Evolutionary conservation across 306 rosid genomes (phyloP), one percentile per base, ranked within the genome.

Genomic region (Cicer arietinum): DNA sequence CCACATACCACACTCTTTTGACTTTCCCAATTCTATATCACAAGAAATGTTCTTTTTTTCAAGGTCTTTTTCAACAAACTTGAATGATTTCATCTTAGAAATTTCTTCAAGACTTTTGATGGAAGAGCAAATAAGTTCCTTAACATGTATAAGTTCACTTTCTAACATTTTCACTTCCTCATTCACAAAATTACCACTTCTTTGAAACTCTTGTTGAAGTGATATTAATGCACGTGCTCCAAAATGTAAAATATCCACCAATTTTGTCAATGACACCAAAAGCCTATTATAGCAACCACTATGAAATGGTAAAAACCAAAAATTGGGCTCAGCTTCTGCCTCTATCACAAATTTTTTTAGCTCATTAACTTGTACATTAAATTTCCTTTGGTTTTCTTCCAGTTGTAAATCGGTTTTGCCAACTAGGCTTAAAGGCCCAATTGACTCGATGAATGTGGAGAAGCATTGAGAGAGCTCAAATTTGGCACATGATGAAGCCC

Each of bases 291-390:
- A 87, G 64, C 82, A 85, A 60, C 45, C 80, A 48, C 80, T 30
- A 5, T 79, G 78, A 80, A 92, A 84, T 10, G 96, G 89, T 77
- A 81, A 7, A 47, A 84, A 92, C 93, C 96, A 90, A 60, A 90
- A 90, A 42, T 84, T 85, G 44, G 96, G 97, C 53, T 92, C 97
- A 1, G 11, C 64, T 54, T 85, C 88, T 8, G 97, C 93, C 81
- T 90, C 96, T 4, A 18, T 56, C 11, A 87, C 80, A 77, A 83
- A 66, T 59, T 82, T 83, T 22, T 50, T 73, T 0, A 90, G 67
- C 84, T 85, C 81, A 6, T 60, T 73, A 37, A 87, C 71, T 58
- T 82, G 81, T 46, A 53, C 39, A 44, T 65, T 80, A 25, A 90
- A 67, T 57, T 6, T 74, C 46, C 47, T 83, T 35, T 45, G 80